Conservation (phyloP, 306 rosid genomes). For the Cajanus cajan region DNA sequence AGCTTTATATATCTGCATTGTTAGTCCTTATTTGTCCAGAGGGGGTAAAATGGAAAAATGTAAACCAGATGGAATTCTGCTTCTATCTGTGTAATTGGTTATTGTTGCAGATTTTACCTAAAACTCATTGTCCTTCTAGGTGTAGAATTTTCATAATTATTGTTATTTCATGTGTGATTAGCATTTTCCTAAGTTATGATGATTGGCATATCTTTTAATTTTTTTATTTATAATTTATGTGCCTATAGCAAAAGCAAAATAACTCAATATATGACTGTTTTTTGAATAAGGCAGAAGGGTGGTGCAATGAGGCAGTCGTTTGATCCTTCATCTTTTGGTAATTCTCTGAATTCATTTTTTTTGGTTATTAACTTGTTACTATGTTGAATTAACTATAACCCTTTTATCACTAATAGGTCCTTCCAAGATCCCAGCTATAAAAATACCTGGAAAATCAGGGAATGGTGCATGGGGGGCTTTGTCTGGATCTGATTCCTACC, state of each 20-base stretch:
- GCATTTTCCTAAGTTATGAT: slow-evolving; percentile 11
- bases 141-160: not conserved
- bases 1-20: not conserved
- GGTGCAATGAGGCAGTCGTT: slow-evolving; percentile 66
- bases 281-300: slow-evolving; percentile 36
- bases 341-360: slow-evolving; percentile 1
- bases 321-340: slow-evolving; percentile 57
- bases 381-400: not conserved
- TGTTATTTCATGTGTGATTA: not conserved
- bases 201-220: not conserved
- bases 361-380: not conserved
- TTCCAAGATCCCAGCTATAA: slow-evolving; percentile 49
- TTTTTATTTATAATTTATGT: slow-evolving; percentile 11
- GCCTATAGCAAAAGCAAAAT: slow-evolving; percentile 5
- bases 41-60: not conserved
- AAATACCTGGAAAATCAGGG: slow-evolving; percentile 44
- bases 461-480: slow-evolving; percentile 45
- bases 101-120: not conserved
- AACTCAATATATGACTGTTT: slow-evolving; percentile 11
- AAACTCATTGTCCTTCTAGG: slow-evolving; percentile 6
- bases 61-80: not conserved
- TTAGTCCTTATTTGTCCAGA: not conserved
- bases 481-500: slow-evolving; percentile 55
- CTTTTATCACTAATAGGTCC: slow-evolving; percentile 42
- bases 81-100: not conserved